These are phyloP conservation scores for Xylariaceae sp. DNA, from an alignment of 2,329 filamentous ascomycete species.

Conservation along the genomic window DNA sequence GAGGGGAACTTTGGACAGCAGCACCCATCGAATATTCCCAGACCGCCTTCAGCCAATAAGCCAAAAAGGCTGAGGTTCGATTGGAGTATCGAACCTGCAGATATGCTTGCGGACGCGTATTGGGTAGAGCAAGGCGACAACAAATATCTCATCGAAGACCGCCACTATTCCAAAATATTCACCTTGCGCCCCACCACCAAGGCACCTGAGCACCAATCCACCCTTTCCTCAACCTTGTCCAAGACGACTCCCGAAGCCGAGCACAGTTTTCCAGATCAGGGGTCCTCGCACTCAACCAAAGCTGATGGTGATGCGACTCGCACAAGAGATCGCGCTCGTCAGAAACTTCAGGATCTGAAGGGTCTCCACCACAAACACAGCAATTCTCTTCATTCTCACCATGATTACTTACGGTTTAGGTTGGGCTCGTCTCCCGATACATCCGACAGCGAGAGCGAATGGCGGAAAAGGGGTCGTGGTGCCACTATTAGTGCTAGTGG, in stretches of 20 bases:
- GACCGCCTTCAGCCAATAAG: slow-evolving; percentile 50
- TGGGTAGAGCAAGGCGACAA: slow-evolving; percentile 85
- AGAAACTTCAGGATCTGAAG: slow-evolving; percentile 58
- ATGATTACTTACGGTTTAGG: slow-evolving; percentile 52
- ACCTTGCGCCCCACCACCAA: slow-evolving; percentile 32
- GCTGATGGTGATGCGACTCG: slow-evolving; percentile 45
- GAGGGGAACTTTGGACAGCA: slow-evolving; percentile 44
- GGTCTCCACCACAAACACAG: slow-evolving; percentile 54
- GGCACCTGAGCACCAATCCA: slow-evolving; percentile 16
- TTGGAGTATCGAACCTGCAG: slow-evolving; percentile 80
- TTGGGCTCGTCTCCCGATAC: slow-evolving; percentile 58
- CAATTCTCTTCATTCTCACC: slow-evolving; percentile 47
- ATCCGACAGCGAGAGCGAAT: slow-evolving; percentile 56
- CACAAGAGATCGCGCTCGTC: slow-evolving; percentile 57
- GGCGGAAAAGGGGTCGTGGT: slow-evolving; percentile 38
- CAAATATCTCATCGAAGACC: slow-evolving; percentile 77
- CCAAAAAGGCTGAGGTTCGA: slow-evolving; percentile 73
- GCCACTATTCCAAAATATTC: slow-evolving; percentile 72
- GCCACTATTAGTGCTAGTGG: slow-evolving; percentile 49
- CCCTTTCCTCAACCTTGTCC: slow-evolving; percentile 5
- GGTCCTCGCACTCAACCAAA: slow-evolving; percentile 17
- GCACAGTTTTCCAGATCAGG: slow-evolving; percentile 9
- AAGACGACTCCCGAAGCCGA: slow-evolving; percentile 14
- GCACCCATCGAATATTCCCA: slow-evolving; percentile 37
- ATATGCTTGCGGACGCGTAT: slow-evolving; percentile 84